A percentile compares a stretch with the other conserved stretches of the same genome.
phyloP scores from a whole-genome alignment of 805 yeast species.

The Candida silvatica region DNA sequence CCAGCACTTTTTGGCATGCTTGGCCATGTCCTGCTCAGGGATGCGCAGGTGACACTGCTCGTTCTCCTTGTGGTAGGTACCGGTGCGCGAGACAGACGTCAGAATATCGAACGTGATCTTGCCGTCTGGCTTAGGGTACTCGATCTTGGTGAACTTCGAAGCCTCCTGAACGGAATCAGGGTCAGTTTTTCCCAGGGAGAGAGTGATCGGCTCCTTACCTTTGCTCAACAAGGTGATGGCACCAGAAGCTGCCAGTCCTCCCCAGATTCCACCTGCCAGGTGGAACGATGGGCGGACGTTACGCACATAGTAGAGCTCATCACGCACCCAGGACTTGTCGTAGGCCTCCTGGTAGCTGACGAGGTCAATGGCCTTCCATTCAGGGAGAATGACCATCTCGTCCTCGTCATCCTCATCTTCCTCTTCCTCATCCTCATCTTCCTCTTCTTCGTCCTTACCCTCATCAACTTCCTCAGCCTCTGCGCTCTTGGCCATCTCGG shows the following conservation, averaged over 20 bases:
- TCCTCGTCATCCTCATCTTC: constrained; percentile 33
- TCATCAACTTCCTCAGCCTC: constrained; percentile 25
- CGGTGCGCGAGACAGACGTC: constrained; percentile 94
- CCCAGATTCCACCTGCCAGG: constrained; percentile 61
- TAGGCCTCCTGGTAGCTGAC: constrained; percentile 54
- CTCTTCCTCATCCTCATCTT: constrained; percentile 33
- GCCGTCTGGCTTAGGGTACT: constrained; percentile 96
- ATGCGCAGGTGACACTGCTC: constrained; percentile 81
- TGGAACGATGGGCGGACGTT: constrained; percentile 91
- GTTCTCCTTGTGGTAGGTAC: constrained; percentile 92
- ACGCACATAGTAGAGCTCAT: constrained; percentile 78
- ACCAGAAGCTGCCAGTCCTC: constrained; percentile 83
- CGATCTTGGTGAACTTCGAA: constrained; percentile 54
- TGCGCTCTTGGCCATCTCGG: constrained; percentile 28
- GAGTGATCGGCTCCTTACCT: constrained; percentile 87
- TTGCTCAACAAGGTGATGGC: constrained; percentile 66
- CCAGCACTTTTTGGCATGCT: constrained; percentile 62
- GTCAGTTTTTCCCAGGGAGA: constrained; percentile 59
- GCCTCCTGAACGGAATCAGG: constrained; percentile 68
- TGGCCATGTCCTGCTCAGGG: constrained; percentile 51
- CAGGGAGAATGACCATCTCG: constrained; percentile 23
- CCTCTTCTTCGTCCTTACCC: no score
- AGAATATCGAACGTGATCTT: constrained; percentile 81
- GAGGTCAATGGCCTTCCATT: constrained; percentile 40
- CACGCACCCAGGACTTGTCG: constrained; percentile 74